Base-by-base conservation (phyloP, 2,329 filamentous ascomycete species). In the Neonectria neomacrospora region DNA sequence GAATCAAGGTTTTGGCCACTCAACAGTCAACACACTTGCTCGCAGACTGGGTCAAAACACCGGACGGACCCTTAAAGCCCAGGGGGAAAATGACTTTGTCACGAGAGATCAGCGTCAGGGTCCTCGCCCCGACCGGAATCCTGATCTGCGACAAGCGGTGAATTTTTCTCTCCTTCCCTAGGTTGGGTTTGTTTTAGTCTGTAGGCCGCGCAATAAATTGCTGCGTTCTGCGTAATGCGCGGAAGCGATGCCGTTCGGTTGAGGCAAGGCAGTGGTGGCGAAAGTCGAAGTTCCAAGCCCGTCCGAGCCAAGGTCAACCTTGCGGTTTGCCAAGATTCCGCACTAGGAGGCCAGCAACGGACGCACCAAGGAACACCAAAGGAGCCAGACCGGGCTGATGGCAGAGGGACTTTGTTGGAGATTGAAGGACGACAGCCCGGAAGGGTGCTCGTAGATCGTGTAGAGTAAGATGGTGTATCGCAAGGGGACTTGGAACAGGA, bases 301-400 rank as follows among this genome's bases (percentile, higher is more conserved):
- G 62, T 37, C 34, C 65, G 65, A 63, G 58, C 41, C 59, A 65
- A 67, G 64, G 65, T 67, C 67, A 68, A 67, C 67, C 65, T 68
- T 67, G 65, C 59, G 54, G 65, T 63, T 56, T 60, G 54, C 58
- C 57, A 52, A 54, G 45, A 32, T 11, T 37, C 20, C 22, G 47
- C 34, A 54, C 26, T 41, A 50, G 16, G 53, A 52, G 30, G 11
- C 28, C 20, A 30, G 26, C 45, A 51, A 37, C 23, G 44, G 26
- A 47, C 48, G 18, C 42, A 54, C 23, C 20, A 50, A 11, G 47
- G 47, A 30, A 48, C 26, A 48, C 45, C 8, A 48, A 18, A 16
- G 45, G 26, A n/a, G n/a, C n/a, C 16, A 20, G 9, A 3, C 14
- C 14, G 14, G n/a, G n/a, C 3, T 41, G 34, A 37, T 41, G 1